Evolutionary conservation across 129 eudicot genomes (phyloP).

Genomic region (Chrysanthemum seticuspe): DNA sequence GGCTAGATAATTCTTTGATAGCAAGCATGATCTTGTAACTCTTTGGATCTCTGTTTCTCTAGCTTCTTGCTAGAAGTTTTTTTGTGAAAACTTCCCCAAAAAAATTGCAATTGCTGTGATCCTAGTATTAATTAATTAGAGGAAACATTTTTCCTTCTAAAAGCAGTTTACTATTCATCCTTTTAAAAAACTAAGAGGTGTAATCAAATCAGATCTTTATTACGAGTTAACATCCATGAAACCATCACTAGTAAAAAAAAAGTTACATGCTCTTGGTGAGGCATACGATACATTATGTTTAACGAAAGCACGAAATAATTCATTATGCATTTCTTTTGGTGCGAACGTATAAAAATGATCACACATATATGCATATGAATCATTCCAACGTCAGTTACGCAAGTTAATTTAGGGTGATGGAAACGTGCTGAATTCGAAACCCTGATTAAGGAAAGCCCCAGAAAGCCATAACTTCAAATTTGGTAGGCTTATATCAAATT

Average conservation of each 20-base stretch:
- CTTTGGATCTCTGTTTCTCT: too few species aligned
- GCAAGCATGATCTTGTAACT: too few species aligned
- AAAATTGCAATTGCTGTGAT: too few species aligned
- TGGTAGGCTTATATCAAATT: slow-evolving; percentile 43
- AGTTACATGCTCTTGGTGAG: slow-evolving; percentile 4
- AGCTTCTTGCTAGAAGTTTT: too few species aligned
- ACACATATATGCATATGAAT: not conserved
- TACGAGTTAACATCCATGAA: too few species aligned
- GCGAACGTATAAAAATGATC: slow-evolving; percentile 22
- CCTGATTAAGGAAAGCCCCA: slow-evolving; percentile 67
- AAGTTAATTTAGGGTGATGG: slow-evolving; percentile 2
- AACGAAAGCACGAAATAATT: not conserved
- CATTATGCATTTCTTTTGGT: not conserved
- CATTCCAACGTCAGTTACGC: not conserved
- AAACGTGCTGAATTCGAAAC: slow-evolving; percentile 52
- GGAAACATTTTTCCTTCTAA: too few species aligned
- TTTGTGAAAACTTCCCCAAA: too few species aligned
- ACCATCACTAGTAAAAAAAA: slow-evolving; percentile 10
- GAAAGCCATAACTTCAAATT: slow-evolving; percentile 70
- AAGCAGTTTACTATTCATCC: too few species aligned
- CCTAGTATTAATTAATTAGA: too few species aligned
- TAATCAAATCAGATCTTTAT: too few species aligned
- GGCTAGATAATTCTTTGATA: too few species aligned
- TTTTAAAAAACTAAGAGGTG: too few species aligned
- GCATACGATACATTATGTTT: not conserved